Evolutionary conservation across 2,329 filamentous ascomycete genomes (phyloP), one percentile per base, ranked within the genome.

Genomic region (Fusarium beomiforme): DNA sequence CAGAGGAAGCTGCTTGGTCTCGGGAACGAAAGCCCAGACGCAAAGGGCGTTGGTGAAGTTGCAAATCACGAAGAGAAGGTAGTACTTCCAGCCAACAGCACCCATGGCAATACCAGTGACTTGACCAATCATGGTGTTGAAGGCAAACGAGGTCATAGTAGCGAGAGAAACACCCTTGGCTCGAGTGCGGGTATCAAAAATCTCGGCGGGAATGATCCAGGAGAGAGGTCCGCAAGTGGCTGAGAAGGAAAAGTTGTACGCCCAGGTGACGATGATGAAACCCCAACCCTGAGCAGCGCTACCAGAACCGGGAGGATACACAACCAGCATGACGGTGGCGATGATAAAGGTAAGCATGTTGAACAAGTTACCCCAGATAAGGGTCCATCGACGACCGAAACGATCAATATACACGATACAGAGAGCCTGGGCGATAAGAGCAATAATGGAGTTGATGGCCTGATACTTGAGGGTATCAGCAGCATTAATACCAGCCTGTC

Each of bases 231-330:
- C 92, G 64, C 90, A 92, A 4, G 91, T 91, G 36, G 87, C 86
- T 6, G 87, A 91, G 84, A 93, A 94, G 43, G 86, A 91, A 82
- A 94, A 92, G 81, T 95, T 94, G 85, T 93, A 95, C 3, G 93
- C 78, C 92, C 92, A 95, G 2, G 92, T 95, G 74, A 88, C 85
- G 43, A 67, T 76, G 67, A 95, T 95, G 80, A 95, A 95, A 2
- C 89, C 91, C 90, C 91, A 93, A 10, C 86, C 85, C 2, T 91
- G 91, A 8, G 84, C 82, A 42, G 80, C 81, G 64, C 79, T 79
- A 63, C 84, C 64, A 0, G 59, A 50, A 4, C 69, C 69, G 0
- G 3, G 91, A 88, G 92, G 92, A 79, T 91, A 94, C 33, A 80
- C 73, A 44, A 85, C 79, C 79, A 81, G 75, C 14, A 89, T 79